These are phyloP conservation scores for Hirschfeldia incana DNA, from an alignment of 345 rosid species.

Conservation along the genomic window DNA sequence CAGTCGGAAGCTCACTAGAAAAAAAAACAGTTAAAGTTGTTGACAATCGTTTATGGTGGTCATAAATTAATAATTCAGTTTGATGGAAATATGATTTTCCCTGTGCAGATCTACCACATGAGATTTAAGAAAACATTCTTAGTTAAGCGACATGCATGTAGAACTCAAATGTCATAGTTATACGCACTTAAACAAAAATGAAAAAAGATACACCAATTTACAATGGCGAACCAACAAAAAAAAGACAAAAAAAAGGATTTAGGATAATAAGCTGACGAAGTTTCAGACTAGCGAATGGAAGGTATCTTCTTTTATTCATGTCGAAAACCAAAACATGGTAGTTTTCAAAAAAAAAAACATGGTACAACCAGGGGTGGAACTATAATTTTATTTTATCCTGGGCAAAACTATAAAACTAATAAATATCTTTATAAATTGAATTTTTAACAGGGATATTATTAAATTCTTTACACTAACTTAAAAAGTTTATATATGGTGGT, in stretches of 20 bases:
- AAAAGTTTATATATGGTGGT: neutral
- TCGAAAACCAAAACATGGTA: constrained; percentile 3
- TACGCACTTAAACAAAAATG: neutral
- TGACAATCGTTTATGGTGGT: neutral
- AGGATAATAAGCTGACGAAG: neutral
- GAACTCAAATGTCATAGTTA: neutral
- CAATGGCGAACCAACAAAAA: neutral
- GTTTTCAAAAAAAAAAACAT: neutral
- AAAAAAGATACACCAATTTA: neutral
- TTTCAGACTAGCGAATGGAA: neutral
- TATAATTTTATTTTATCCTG: neutral
- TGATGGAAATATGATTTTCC: neutral
- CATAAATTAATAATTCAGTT: neutral
- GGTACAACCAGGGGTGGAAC: neutral
- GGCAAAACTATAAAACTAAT: neutral
- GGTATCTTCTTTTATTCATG: neutral
- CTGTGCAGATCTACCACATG: neutral
- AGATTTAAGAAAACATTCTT: neutral
- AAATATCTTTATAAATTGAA: neutral
- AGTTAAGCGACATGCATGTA: neutral
- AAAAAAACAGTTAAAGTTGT: neutral
- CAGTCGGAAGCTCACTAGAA: neutral
- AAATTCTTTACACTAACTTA: neutral
- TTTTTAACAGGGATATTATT: neutral
- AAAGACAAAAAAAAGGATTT: neutral